Conservation (phyloP, 176 grass and related monocot genomes). For the Aegilops umbellulata region DNA sequence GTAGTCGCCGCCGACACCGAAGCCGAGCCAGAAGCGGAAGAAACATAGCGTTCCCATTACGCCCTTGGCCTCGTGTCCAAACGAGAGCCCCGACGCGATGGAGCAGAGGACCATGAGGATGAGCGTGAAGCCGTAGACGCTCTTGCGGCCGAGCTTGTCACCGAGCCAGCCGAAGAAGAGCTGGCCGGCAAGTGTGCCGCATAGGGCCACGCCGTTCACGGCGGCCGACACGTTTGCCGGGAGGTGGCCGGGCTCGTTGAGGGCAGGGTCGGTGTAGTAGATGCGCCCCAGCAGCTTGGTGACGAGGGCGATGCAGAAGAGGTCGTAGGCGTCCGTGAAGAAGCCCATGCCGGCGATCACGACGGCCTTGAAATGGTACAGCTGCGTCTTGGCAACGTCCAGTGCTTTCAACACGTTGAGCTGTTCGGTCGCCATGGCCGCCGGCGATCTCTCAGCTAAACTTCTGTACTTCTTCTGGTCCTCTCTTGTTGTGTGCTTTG, state of each 20-base stretch:
- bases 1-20: constrained; percentile 80
- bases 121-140: constrained; percentile 56
- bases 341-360: constrained; percentile 86
- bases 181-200: constrained; percentile 68
- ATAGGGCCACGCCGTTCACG: constrained; percentile 66
- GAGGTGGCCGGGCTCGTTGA: constrained; percentile 15
- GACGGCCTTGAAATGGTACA: constrained; percentile 78
- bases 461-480: background rate
- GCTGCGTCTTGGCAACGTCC: constrained; percentile 66
- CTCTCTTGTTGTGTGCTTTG: background rate
- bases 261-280: constrained; percentile 56
- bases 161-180: constrained; percentile 85
- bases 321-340: constrained; percentile 85
- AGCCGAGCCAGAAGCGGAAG: constrained; percentile 88
- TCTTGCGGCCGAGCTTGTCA: constrained; percentile 48
- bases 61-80: constrained; percentile 30
- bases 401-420: constrained; percentile 63
- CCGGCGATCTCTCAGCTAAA: background rate
- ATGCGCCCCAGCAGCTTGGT: constrained; percentile 70
- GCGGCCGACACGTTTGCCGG: constrained; percentile 12
- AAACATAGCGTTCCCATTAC: constrained; percentile 60
- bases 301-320: constrained; percentile 65
- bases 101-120: constrained; percentile 71
- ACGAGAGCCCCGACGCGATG: constrained; percentile 57
- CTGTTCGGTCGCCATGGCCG: constrained; percentile 47